A percentile compares a stretch with the other conserved stretches of the same genome.
Evolutionary conservation across 2,329 filamentous ascomycete genomes (phyloP).

Genomic region (Didymella exigua): DNA sequence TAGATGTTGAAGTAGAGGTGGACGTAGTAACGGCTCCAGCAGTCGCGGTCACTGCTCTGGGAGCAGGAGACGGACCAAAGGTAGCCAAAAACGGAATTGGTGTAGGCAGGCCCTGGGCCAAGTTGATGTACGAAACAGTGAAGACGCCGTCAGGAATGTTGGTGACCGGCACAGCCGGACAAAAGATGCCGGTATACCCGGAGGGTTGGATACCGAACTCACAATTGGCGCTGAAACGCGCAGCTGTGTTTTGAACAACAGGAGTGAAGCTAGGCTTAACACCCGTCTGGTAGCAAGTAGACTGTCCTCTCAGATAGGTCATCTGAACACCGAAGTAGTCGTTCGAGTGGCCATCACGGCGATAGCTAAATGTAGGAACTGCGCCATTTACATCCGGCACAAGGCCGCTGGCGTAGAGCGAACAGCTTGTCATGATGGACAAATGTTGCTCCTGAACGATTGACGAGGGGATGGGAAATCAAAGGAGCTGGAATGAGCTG

Average conservation of each 20-base stretch:
- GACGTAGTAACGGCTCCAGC: conserved; percentile 1
- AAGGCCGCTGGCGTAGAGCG: conserved; percentile 7
- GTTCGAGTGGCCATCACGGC: not conserved
- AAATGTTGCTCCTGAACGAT: not conserved
- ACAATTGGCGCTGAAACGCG: not conserved
- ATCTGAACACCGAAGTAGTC: conserved; percentile 11
- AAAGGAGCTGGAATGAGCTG: not conserved
- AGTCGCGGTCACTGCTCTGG: conserved; percentile 1
- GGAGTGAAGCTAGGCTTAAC: not conserved
- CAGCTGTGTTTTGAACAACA: conserved; percentile 1
- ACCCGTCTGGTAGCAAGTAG: conserved; percentile 6
- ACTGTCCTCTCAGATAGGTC: conserved; percentile 3
- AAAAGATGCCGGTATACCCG: conserved; percentile 5
- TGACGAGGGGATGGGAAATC: not conserved
- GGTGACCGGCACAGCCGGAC: not conserved
- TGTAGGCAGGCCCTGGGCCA: not conserved
- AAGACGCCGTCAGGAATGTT: conserved; percentile 7
- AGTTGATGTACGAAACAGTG: conserved; percentile 9
- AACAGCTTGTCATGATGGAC: conserved; percentile 9
- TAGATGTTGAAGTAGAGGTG: not conserved
- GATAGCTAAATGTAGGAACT: conserved; percentile 11
- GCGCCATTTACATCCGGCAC: not conserved
- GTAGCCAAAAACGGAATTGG: conserved; percentile 1
- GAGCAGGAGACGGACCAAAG: conserved; percentile 6
- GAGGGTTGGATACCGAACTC: not conserved